phyloP scores from a whole-genome alignment of 345 rosid genomes.

The Rhizophora mangle region DNA sequence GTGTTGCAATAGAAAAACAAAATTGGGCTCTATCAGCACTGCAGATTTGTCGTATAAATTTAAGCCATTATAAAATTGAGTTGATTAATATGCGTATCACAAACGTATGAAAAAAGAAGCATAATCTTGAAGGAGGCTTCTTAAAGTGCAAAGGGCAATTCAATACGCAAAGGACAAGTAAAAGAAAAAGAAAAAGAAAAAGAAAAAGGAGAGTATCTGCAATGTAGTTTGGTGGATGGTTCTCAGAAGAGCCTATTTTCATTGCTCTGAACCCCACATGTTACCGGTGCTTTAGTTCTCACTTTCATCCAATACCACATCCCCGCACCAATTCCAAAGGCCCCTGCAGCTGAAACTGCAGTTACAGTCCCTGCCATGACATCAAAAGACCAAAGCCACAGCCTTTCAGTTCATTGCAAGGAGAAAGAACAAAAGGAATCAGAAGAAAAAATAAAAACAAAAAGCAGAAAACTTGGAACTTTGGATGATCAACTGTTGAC shows the following conservation, averaged over 20 bases:
- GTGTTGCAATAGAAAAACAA: too few species aligned
- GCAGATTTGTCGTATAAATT: too few species aligned
- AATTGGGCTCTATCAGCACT: too few species aligned
- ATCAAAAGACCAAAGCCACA: not conserved
- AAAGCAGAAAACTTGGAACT: not conserved
- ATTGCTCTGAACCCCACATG: conserved; percentile 85
- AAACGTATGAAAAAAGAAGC: not conserved
- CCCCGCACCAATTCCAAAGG: conserved; percentile 66
- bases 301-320: conserved; percentile 75
- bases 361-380: conserved; percentile 56
- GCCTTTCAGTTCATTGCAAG: too few species aligned
- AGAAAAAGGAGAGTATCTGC: too few species aligned
- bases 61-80: too few species aligned
- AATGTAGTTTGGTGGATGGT: not conserved
- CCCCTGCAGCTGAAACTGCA: conserved; percentile 75
- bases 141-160: conserved; percentile 14
- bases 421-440: too few species aligned
- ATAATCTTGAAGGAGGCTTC: not conserved
- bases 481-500: too few species aligned
- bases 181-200: too few species aligned
- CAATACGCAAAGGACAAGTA: not conserved
- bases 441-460: too few species aligned
- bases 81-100: too few species aligned
- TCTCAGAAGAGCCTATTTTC: conserved; percentile 75
- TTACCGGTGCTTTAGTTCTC: conserved; percentile 75